Conservation (phyloP, 257 asterid genomes). For the Solanum virginianum region DNA sequence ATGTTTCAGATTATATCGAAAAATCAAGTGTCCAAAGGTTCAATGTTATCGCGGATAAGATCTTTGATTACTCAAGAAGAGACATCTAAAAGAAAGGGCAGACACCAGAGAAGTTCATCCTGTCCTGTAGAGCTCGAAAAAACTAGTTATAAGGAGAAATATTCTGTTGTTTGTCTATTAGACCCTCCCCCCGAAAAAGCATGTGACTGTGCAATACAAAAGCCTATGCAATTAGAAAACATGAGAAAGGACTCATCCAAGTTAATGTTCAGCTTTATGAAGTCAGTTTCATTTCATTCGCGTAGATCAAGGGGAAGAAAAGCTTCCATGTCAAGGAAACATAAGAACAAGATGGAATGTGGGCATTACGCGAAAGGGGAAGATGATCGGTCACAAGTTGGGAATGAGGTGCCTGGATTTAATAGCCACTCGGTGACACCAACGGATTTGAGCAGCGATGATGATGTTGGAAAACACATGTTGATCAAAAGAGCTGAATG, state of each 20-base stretch:
- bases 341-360: background rate
- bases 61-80: slow-evolving; percentile 46
- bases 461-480: background rate
- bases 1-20: slow-evolving; percentile 22
- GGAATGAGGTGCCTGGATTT: background rate
- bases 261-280: slow-evolving; percentile 27
- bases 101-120: slow-evolving; percentile 57
- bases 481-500: background rate
- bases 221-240: background rate
- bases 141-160: background rate
- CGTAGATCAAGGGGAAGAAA: slow-evolving; percentile 8
- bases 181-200: slow-evolving; percentile 7
- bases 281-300: slow-evolving; percentile 50
- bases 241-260: slow-evolving; percentile 6
- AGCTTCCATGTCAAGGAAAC: background rate
- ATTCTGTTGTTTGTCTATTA: slow-evolving; percentile 4
- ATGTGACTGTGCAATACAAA: background rate
- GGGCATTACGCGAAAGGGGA: slow-evolving; percentile 5
- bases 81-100: slow-evolving; percentile 27
- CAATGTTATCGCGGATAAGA: slow-evolving; percentile 56
- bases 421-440: background rate
- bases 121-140: slow-evolving; percentile 8
- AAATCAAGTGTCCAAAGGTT: slow-evolving; percentile 31
- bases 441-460: slow-evolving; percentile 2
- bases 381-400: background rate